Percentiles rank a stretch among this genome's conserved stretches.
Conservation (phyloP, 1,284 basidiomycete species). For the Dichomitus squalens region DNA sequence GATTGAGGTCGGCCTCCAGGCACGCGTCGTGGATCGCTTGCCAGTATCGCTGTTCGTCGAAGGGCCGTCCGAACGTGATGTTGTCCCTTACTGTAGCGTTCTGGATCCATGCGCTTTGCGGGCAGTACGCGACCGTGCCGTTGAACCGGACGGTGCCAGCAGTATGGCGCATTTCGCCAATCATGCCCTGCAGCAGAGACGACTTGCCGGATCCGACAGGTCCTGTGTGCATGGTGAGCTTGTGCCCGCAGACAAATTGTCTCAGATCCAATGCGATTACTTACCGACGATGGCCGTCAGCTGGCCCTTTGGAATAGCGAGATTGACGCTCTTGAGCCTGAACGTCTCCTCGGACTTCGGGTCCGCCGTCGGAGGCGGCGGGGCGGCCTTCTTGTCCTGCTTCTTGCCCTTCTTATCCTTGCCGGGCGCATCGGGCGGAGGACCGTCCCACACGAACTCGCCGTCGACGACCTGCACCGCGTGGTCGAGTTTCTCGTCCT, state of each 20-base stretch:
- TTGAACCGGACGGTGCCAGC: slow-evolving; percentile 49
- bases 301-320: slow-evolving; percentile 71
- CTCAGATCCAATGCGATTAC: slow-evolving; percentile 37
- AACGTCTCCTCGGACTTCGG: slow-evolving; percentile 46
- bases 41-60: slow-evolving; percentile 80
- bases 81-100: slow-evolving; percentile 81
- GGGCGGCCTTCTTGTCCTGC: slow-evolving; percentile 20
- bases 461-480: slow-evolving; percentile 71
- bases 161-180: slow-evolving; percentile 71
- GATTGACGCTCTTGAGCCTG: slow-evolving; percentile 59
- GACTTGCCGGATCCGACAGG: slow-evolving; percentile 65
- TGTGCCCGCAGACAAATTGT: not conserved
- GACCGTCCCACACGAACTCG: slow-evolving; percentile 85
- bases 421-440: slow-evolving; percentile 56
- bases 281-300: slow-evolving; percentile 79
- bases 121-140: slow-evolving; percentile 78
- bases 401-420: slow-evolving; percentile 35
- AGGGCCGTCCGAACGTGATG: slow-evolving; percentile 83
- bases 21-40: slow-evolving; percentile 75
- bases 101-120: slow-evolving; percentile 86
- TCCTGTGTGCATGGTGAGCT: slow-evolving; percentile 16
- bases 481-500: slow-evolving; percentile 52
- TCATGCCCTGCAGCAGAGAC: slow-evolving; percentile 68
- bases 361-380: slow-evolving; percentile 16
- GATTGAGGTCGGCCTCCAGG: slow-evolving; percentile 78